Conservation (phyloP, 176 grass and related monocot genomes). For the Oryza coarctata region DNA sequence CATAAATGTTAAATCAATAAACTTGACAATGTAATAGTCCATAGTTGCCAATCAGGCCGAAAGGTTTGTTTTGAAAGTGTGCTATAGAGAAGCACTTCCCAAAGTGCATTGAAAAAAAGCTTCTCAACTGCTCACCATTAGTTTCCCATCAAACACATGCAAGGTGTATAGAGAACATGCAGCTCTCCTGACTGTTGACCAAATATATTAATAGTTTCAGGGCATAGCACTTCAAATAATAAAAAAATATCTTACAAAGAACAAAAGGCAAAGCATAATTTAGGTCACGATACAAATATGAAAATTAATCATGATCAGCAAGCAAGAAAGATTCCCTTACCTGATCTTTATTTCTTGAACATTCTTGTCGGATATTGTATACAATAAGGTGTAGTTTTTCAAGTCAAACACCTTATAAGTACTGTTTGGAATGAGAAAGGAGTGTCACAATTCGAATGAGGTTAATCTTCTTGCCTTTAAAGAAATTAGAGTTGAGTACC, state of each 20-base stretch:
- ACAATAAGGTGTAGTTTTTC: constrained; percentile 74
- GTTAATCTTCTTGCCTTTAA: neutral
- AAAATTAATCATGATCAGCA: constrained; percentile 15
- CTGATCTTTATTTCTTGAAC: constrained; percentile 88
- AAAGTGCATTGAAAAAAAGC: neutral
- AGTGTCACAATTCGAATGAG: constrained; percentile 6
- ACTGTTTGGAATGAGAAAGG: constrained; percentile 45
- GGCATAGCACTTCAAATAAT: neutral
- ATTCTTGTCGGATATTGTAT: constrained; percentile 74
- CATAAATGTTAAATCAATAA: neutral
- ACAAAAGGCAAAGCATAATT: neutral
- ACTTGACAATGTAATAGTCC: neutral
- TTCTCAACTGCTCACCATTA: neutral
- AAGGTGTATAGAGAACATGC: neutral
- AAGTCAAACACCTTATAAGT: constrained; percentile 87
- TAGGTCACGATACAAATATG: neutral
- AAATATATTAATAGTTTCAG: neutral
- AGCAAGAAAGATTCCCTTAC: constrained; percentile 36
- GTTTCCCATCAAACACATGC: neutral
- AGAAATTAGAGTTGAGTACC: constrained; percentile 37
- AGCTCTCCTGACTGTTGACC: neutral
- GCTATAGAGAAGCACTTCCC: neutral
- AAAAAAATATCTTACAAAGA: neutral
- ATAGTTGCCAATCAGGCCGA: neutral
- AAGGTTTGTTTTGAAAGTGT: neutral